phyloP scores from a whole-genome alignment of 2,329 filamentous ascomycete species.

The Colletotrichum cuscutae region DNA sequence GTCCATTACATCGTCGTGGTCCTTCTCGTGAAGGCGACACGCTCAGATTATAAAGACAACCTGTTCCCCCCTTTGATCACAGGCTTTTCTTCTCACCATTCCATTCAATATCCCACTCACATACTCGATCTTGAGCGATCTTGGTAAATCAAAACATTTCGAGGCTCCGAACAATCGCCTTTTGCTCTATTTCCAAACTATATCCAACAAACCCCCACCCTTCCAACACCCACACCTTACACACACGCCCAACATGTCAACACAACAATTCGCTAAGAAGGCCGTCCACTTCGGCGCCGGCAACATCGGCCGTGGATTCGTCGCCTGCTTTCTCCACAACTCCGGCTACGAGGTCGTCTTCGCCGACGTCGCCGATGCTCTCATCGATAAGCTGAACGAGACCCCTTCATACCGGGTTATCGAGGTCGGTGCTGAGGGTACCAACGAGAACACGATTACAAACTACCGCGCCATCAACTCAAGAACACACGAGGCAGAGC shows the following conservation, averaged over 20 bases:
- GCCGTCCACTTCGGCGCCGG: slow-evolving; percentile 88
- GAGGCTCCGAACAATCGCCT: not conserved
- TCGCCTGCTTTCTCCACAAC: slow-evolving; percentile 92
- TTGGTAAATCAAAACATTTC: not conserved
- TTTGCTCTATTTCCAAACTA: not conserved
- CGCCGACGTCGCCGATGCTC: slow-evolving; percentile 87
- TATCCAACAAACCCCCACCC: slow-evolving; percentile 12
- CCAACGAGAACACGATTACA: slow-evolving; percentile 83
- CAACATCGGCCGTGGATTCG: slow-evolving; percentile 88
- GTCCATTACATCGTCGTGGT: slow-evolving; percentile 29
- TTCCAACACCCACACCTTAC: not conserved
- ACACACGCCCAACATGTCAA: slow-evolving; percentile 50
- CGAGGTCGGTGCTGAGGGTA: slow-evolving; percentile 88
- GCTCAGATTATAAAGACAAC: slow-evolving; percentile 26
- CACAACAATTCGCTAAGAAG: slow-evolving; percentile 59
- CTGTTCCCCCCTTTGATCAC: not conserved
- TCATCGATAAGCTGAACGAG: slow-evolving; percentile 83
- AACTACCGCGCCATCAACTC: slow-evolving; percentile 99
- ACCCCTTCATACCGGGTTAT: slow-evolving; percentile 88
- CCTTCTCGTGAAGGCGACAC: slow-evolving; percentile 28
- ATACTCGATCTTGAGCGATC: not conserved
- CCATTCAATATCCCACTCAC: not conserved
- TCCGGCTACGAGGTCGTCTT: slow-evolving; percentile 97
- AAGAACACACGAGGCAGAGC: slow-evolving; percentile 81
- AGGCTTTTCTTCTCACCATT: accelerated